Evolutionary conservation across 129 eudicot species (phyloP).

Genomic region (Smallanthus sonchifolius): DNA sequence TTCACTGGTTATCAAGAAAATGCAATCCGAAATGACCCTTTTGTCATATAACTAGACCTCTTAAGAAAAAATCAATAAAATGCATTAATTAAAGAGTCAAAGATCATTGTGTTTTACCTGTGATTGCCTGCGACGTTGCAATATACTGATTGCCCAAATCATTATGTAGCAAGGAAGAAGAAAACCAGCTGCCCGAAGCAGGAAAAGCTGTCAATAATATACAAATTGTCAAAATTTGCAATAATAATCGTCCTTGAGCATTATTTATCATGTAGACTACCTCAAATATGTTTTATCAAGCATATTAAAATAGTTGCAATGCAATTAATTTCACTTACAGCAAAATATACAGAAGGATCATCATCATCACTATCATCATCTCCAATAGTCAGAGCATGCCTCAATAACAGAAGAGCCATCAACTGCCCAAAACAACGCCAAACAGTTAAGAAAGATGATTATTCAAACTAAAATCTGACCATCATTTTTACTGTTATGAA

Average conservation of each 20-base stretch:
- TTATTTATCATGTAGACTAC: not conserved
- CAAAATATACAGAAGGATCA: slow-evolving; percentile 57
- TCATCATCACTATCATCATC: slow-evolving; percentile 57
- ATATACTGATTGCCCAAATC: slow-evolving; percentile 77
- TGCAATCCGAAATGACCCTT: not conserved
- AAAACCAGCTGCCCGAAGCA: slow-evolving; percentile 84
- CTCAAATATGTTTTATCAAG: slow-evolving; percentile 3
- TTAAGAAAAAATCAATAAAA: not conserved
- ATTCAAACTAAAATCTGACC: not conserved
- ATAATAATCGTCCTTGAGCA: not conserved
- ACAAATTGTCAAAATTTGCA: slow-evolving; percentile 5
- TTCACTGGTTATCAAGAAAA: not conserved
- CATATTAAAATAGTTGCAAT: not conserved
- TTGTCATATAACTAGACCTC: not conserved
- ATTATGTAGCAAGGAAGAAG: slow-evolving; percentile 87
- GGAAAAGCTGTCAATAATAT: slow-evolving; percentile 48
- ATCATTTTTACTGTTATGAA: not conserved
- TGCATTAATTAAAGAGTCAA: not conserved
- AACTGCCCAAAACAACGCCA: slow-evolving; percentile 37
- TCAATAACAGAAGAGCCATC: slow-evolving; percentile 71
- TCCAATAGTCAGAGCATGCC: slow-evolving; percentile 68
- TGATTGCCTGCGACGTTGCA: slow-evolving; percentile 74
- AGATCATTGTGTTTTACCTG: slow-evolving; percentile 44
- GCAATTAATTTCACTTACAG: slow-evolving; percentile 44
- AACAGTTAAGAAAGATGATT: not conserved